phyloP scores from a whole-genome alignment of 108 stramenopile genomes.

The Aurantiochytrium sp. region DNA sequence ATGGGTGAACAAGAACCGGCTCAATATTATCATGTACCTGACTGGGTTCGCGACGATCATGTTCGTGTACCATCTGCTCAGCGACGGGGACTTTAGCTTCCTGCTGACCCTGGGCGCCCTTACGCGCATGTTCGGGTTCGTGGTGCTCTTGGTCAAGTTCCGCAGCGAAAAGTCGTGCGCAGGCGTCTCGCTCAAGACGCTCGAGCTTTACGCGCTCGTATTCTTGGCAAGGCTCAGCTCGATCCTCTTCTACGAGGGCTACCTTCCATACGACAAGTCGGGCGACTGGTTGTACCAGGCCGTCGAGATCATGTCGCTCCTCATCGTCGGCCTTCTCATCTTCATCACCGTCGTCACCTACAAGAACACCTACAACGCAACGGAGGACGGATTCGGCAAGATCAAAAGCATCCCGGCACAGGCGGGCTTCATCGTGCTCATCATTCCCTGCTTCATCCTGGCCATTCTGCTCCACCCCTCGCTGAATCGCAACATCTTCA shows the following conservation, averaged over 20 bases:
- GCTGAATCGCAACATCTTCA: constrained; percentile 86
- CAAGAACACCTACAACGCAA: constrained; percentile 77
- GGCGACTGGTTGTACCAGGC: constrained; percentile 97
- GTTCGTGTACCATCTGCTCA: constrained; percentile 81
- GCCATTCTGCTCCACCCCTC: constrained; percentile 82
- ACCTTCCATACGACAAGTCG: constrained; percentile 95
- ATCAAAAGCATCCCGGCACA: constrained; percentile 59
- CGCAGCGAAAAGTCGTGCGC: constrained; percentile 63
- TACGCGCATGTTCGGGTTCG: constrained; percentile 88
- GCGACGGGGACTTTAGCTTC: constrained; percentile 94
- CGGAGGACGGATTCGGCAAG: constrained; percentile 83
- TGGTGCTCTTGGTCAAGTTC: constrained; percentile 74
- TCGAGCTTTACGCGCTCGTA: constrained; percentile 83
- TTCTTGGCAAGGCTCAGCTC: constrained; percentile 88
- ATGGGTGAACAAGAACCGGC: neutral
- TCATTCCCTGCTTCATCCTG: constrained; percentile 77
- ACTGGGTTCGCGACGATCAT: constrained; percentile 69
- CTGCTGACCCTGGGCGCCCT: constrained; percentile 95
- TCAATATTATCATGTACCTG: constrained; percentile 21
- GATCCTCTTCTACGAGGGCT: constrained; percentile 93
- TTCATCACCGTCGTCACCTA: constrained; percentile 47
- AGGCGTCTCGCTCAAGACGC: constrained; percentile 85
- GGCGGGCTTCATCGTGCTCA: constrained; percentile 72
- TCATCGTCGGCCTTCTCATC: constrained; percentile 67
- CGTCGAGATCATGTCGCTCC: constrained; percentile 77